Conservation (phyloP, 164 flowering plant species). For the Amborella trichopoda region DNA sequence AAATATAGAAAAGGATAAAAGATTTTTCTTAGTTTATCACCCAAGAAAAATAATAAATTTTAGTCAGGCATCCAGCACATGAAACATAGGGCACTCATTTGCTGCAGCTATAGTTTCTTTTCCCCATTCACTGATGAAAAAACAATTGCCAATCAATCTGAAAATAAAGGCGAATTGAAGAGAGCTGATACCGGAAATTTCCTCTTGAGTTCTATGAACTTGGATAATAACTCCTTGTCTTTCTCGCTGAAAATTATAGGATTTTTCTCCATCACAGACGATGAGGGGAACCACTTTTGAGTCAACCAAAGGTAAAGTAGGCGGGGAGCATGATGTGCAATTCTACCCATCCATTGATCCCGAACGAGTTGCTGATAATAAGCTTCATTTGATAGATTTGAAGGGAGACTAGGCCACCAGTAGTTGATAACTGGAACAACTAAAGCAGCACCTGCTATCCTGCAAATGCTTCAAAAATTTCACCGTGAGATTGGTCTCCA, state of each 20-base stretch:
- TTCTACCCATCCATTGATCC: slow-evolving; percentile 16
- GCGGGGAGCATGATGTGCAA: slow-evolving; percentile 21
- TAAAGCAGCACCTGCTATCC: slow-evolving; percentile 32
- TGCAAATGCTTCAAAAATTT: slow-evolving; percentile 10
- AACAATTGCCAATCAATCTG: neutral
- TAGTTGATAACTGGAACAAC: slow-evolving; percentile 27
- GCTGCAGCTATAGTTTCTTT: neutral
- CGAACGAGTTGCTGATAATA: slow-evolving; percentile 4
- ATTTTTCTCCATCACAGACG: slow-evolving; percentile 8
- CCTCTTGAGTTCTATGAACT: slow-evolving; percentile 5
- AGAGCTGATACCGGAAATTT: slow-evolving; percentile 1
- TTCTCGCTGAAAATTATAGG: slow-evolving; percentile 8
- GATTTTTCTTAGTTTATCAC: too few species aligned
- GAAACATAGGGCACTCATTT: neutral
- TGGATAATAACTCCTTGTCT: slow-evolving; percentile 13
- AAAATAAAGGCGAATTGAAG: neutral
- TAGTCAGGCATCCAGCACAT: neutral
- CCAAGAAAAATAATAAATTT: neutral
- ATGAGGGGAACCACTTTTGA: slow-evolving; percentile 26
- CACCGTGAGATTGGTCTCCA: neutral
- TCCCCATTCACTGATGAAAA: neutral
- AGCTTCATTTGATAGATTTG: slow-evolving; percentile 3
- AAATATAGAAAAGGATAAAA: too few species aligned
- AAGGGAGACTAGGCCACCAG: slow-evolving; percentile 34
- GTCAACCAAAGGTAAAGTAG: slow-evolving; percentile 25